Conservation (phyloP, 78 protist genomes). For the Dictyostelium brefeldianum region DNA sequence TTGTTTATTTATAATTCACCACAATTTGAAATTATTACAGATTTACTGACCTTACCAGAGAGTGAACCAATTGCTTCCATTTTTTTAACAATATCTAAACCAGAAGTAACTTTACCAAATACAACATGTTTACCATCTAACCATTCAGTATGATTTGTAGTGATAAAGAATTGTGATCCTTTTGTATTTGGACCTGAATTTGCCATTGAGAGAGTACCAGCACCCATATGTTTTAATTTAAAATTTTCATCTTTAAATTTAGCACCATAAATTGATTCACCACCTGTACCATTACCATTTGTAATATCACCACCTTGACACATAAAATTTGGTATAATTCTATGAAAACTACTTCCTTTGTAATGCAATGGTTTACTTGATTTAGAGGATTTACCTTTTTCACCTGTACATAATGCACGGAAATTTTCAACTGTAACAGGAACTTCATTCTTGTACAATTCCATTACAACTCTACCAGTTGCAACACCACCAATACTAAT, state of each 20-base stretch:
- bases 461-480: no score
- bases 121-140: slow-evolving; percentile 98
- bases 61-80: slow-evolving; percentile 86
- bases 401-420: slow-evolving; percentile 90
- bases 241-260: slow-evolving; percentile 96
- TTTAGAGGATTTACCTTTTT: slow-evolving; percentile 39
- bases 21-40: slow-evolving; percentile 69
- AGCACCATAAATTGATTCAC: slow-evolving; percentile 93
- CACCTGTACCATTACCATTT: slow-evolving; percentile 90
- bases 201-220: slow-evolving; percentile 93
- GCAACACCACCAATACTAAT: not conserved
- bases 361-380: slow-evolving; percentile 87
- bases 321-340: slow-evolving; percentile 97
- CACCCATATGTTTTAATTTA: slow-evolving; percentile 88
- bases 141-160: slow-evolving; percentile 87
- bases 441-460: no score
- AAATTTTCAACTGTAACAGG: slow-evolving; percentile 72
- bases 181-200: slow-evolving; percentile 96
- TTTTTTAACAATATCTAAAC: slow-evolving; percentile 89
- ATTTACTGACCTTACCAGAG: slow-evolving; percentile 44
- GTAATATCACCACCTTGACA: slow-evolving; percentile 98
- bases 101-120: slow-evolving; percentile 95
- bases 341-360: slow-evolving; percentile 89
- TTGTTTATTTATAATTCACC: slow-evolving; percentile 60
- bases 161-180: slow-evolving; percentile 98